Evolutionary conservation across 2,329 filamentous ascomycete species (phyloP), one percentile per base, ranked within the genome.

Genomic region (Mycogone perniciosa): DNA sequence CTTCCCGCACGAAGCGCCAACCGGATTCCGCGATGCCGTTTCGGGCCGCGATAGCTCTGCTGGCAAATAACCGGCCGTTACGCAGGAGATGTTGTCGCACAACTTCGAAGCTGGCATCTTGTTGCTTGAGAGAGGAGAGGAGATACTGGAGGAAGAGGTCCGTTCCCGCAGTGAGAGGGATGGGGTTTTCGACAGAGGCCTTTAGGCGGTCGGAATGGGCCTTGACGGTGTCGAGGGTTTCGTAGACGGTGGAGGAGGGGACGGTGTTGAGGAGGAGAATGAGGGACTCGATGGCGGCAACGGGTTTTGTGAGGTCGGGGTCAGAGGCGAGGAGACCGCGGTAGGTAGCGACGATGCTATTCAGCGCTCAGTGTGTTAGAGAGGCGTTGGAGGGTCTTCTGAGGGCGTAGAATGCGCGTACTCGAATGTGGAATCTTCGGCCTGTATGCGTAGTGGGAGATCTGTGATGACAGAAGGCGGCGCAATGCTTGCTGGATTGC

Each of bases 101-200:
- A 46, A 85, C 82, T 56, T 91, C 87, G 68, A 97, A 97, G 60
- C 62, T 66, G 43, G 64, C 64, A 46, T 72, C 70, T 57, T 77
- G 75, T 71, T 78, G 74, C 71, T 79, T 79, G 65, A 85, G 76
- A 56, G 78, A 89, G 51, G 84, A 83, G 62, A 96, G 86, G 60
- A 99, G 82, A 71, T 95, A 97, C 66, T 92, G 86, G 67, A 93
- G 88, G 76, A 99, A 97, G 53, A 97, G 82, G 67, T 96, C 91
- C 54, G 91, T 96, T 62, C 93, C 93, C 50, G 95, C 93, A 44
- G 88, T 90, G 11, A 97, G 82, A 4, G 91, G 92, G 51, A 97
- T 88, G 10, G 91, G 88, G 71, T 99, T 97, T 6, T 86, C 78
- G 48, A 95, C 86, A 20, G 84, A 82, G 52, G 77, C 76, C 68